Conservation (phyloP, 768 basidiomycete genomes). For the Tricholoma terreum region DNA sequence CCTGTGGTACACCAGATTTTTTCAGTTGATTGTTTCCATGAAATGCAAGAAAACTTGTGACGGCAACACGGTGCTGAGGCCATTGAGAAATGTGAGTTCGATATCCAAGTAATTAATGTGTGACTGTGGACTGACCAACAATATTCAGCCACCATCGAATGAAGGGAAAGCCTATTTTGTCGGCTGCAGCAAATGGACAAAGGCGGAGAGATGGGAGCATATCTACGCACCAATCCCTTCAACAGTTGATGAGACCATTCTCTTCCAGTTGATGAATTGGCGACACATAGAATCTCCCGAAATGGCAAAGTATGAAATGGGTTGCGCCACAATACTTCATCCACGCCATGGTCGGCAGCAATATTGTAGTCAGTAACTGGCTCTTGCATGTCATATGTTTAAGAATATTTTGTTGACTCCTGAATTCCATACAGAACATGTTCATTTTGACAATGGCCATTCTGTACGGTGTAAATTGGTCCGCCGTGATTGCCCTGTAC, state of each 20-base stretch:
- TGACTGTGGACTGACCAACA: too few relatives aligned
- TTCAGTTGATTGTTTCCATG: neutral
- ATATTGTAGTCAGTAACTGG: too few relatives aligned
- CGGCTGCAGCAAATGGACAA: neutral
- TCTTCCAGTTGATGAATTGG: neutral
- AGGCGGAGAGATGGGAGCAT: neutral
- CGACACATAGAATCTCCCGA: too few relatives aligned
- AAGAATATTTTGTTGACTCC: too few relatives aligned
- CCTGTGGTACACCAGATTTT: neutral
- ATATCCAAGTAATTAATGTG: neutral
- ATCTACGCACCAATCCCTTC: neutral
- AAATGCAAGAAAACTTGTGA: neutral
- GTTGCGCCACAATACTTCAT: too few relatives aligned
- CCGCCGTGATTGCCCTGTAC: too few relatives aligned
- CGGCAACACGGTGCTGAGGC: neutral
- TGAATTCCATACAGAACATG: too few relatives aligned
- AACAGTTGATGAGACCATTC: neutral
- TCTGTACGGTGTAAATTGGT: too few relatives aligned
- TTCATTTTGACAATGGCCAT: too few relatives aligned
- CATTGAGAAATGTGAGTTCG: neutral
- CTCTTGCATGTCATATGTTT: too few relatives aligned
- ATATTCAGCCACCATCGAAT: neutral
- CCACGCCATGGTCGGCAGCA: too few relatives aligned
- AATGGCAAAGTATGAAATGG: too few relatives aligned
- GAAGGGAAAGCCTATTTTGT: neutral